phyloP scores from a whole-genome alignment of 208 protist species.

The Crithidia expoeki region DNA sequence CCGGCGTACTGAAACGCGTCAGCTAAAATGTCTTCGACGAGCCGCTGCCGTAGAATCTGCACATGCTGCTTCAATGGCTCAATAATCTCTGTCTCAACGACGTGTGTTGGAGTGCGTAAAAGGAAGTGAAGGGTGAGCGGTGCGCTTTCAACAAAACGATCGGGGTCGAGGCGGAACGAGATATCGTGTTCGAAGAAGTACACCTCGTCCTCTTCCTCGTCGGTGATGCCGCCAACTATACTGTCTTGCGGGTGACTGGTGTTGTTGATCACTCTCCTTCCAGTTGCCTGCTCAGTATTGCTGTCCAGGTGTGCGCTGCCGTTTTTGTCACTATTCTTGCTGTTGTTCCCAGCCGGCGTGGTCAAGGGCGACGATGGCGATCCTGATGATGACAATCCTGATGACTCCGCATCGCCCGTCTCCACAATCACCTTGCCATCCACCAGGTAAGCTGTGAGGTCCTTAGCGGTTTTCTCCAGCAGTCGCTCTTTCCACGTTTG shows the following conservation, averaged over 20 bases:
- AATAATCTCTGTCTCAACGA: constrained; percentile 44
- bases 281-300: neutral
- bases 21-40: constrained; percentile 26
- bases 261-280: neutral
- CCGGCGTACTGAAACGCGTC: constrained; percentile 25
- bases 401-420: neutral
- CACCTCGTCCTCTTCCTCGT: constrained; percentile 11
- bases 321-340: no score
- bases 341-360: no score
- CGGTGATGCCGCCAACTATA: neutral
- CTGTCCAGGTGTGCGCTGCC: neutral
- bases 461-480: constrained; percentile 10
- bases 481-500: constrained; percentile 5
- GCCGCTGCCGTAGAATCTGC: constrained; percentile 12
- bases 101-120: constrained; percentile 28
- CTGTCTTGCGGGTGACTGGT: neutral
- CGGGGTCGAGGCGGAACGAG: constrained; percentile 42
- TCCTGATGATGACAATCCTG: no score
- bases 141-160: constrained; percentile 42
- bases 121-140: constrained; percentile 48
- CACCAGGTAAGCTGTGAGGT: constrained; percentile 2
- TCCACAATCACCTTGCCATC: neutral
- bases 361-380: no score
- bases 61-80: constrained; percentile 27
- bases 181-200: constrained; percentile 59